phyloP scores from a whole-genome alignment of 108 stramenopile species.

The Skeletonema potamos region DNA sequence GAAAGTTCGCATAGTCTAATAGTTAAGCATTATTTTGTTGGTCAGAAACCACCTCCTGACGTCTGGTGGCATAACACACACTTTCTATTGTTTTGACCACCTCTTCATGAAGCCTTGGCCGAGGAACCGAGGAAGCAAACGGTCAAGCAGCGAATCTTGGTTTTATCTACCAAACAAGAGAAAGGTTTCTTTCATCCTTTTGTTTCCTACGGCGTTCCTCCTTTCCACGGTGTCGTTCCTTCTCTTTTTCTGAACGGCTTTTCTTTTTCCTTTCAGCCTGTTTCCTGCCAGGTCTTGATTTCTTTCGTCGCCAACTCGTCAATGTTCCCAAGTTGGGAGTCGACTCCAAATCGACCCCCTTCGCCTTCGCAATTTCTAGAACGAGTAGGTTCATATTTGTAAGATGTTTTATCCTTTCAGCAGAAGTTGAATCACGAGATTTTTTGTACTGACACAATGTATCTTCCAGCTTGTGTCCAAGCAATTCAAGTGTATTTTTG shows the following conservation, averaged over 20 bases:
- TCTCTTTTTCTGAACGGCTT: slow-evolving; percentile 25
- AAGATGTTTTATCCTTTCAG: slow-evolving; percentile 32
- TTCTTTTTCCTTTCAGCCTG: not conserved
- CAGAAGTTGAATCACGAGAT: slow-evolving; percentile 26
- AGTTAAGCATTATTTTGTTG: not conserved
- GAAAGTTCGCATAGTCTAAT: slow-evolving; percentile 6
- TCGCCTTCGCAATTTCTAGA: slow-evolving; percentile 27
- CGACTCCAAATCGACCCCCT: slow-evolving; percentile 12
- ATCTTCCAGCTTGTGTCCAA: slow-evolving; percentile 35
- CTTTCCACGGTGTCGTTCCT: not conserved
- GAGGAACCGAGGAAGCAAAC: too few species aligned
- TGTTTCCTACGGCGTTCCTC: not conserved
- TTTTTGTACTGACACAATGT: slow-evolving; percentile 40
- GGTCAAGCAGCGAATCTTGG: too few species aligned
- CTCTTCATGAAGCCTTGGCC: too few species aligned
- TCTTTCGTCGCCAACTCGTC: slow-evolving; percentile 35
- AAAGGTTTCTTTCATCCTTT: slow-evolving; percentile 1
- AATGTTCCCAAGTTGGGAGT: not conserved
- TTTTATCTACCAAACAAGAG: not conserved
- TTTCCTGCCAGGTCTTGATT: not conserved
- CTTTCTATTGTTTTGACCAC: too few species aligned
- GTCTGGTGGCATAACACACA: too few species aligned
- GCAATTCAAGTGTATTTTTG: slow-evolving; percentile 10
- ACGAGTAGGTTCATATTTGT: slow-evolving; percentile 40
- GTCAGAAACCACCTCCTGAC: too few species aligned